A percentile compares a stretch with the other conserved stretches of the same genome.
Conservation (phyloP, 192 early-diverging fungal species). For the Entomortierella chlamydospora region DNA sequence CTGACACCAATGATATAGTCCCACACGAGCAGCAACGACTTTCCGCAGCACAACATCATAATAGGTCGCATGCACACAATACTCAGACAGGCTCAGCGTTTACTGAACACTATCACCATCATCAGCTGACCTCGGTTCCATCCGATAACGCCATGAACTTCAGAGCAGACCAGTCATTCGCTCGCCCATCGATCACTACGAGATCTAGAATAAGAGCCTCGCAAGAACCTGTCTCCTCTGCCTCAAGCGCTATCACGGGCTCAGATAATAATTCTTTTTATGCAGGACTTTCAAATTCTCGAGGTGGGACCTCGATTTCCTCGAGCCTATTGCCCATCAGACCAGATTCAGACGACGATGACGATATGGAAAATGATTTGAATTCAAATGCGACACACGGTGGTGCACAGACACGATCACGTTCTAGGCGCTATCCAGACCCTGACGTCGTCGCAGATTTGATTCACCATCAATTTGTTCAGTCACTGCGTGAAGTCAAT, state of each 20-base stretch:
- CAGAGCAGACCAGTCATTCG: background rate
- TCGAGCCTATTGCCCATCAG: constrained; percentile 35
- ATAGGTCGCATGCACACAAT: background rate
- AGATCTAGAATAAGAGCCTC: constrained; percentile 8
- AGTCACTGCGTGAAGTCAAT: constrained; percentile 10
- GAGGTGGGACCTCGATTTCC: constrained; percentile 40
- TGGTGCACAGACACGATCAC: background rate
- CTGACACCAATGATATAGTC: constrained; percentile 14
- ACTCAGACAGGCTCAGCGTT: background rate
- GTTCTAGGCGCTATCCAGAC: background rate
- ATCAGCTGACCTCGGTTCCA: background rate
- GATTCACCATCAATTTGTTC: constrained; percentile 19
- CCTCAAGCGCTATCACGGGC: background rate
- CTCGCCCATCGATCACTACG: background rate
- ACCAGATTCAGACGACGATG: constrained; percentile 42
- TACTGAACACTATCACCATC: too few relatives aligned
- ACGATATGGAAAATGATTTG: constrained; percentile 8
- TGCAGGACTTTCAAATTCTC: constrained; percentile 23
- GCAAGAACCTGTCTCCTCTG: constrained; percentile 8
- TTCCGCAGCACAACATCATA: constrained; percentile 2
- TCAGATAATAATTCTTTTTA: constrained; percentile 13
- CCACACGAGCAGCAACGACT: constrained; percentile 6
- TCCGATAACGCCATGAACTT: background rate
- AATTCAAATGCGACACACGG: background rate
- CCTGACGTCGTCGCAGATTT: constrained; percentile 23